These are phyloP conservation scores for Aspergillus persii DNA, from an alignment of 2,329 filamentous ascomycete genomes.

Conservation along the genomic window DNA sequence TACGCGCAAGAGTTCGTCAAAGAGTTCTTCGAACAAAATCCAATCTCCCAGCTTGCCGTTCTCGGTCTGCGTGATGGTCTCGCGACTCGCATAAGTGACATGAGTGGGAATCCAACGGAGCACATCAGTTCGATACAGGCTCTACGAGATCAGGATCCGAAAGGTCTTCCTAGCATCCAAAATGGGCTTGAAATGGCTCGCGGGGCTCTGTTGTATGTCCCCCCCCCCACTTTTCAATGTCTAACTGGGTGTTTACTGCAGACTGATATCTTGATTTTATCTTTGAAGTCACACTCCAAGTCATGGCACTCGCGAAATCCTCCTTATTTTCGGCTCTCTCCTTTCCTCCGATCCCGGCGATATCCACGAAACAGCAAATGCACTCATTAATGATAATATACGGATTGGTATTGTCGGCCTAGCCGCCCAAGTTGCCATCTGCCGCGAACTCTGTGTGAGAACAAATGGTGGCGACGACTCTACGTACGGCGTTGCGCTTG, in stretches of 20 bases:
- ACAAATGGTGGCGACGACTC: constrained; percentile 75
- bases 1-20: constrained; percentile 85
- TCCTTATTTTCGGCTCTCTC: constrained; percentile 88
- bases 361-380: constrained; percentile 83
- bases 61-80: constrained; percentile 92
- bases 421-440: constrained; percentile 88
- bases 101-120: constrained; percentile 86
- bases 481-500: constrained; percentile 78
- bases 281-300: constrained; percentile 73
- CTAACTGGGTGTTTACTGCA: not conserved
- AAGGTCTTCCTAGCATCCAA: constrained; percentile 78
- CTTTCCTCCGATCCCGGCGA: constrained; percentile 90
- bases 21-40: constrained; percentile 98
- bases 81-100: constrained; percentile 78
- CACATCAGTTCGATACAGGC: constrained; percentile 75
- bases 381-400: constrained; percentile 77
- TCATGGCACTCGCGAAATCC: constrained; percentile 88
- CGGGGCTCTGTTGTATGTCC: constrained; percentile 74
- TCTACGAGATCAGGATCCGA: constrained; percentile 65
- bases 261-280: constrained; percentile 4
- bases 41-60: constrained; percentile 91
- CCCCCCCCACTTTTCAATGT: not conserved
- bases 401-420: constrained; percentile 87
- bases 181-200: constrained; percentile 96
- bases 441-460: constrained; percentile 78